Evolutionary conservation across 768 basidiomycete genomes (phyloP).

Genomic region (Tylopilus sp.): DNA sequence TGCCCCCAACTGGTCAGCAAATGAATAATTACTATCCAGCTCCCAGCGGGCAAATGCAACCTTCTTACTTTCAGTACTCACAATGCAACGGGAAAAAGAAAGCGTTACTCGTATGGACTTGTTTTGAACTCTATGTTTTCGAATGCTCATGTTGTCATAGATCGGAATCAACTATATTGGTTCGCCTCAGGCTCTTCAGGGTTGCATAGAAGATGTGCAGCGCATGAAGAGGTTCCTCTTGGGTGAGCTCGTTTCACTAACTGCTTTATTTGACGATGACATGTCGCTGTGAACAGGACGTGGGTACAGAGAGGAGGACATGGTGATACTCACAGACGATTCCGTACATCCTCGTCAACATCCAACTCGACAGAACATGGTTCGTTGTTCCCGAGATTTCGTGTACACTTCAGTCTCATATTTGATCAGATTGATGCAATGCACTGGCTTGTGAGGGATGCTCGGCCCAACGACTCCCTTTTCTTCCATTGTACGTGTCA

Average conservation of each 20-base stretch:
- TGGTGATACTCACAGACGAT: slow-evolving; percentile 85
- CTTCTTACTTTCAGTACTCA: slow-evolving; percentile 81
- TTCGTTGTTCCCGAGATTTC: slow-evolving; percentile 31
- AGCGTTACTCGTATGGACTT: slow-evolving; percentile 70
- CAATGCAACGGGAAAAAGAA: slow-evolving; percentile 87
- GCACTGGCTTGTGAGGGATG: slow-evolving; percentile 87
- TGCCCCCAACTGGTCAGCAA: slow-evolving; percentile 57
- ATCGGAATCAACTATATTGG: slow-evolving; percentile 89
- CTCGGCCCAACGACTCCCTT: slow-evolving; percentile 77
- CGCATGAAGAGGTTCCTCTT: slow-evolving; percentile 79
- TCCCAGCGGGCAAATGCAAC: slow-evolving; percentile 43
- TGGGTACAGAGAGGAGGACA: slow-evolving; percentile 73
- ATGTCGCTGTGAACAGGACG: slow-evolving; percentile 18
- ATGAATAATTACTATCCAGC: slow-evolving; percentile 65
- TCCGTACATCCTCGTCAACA: slow-evolving; percentile 52
- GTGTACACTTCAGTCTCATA: background rate
- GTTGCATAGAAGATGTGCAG: slow-evolving; percentile 89
- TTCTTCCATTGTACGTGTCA: slow-evolving; percentile 78
- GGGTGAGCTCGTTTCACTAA: slow-evolving; percentile 39
- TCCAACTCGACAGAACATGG: slow-evolving; percentile 83
- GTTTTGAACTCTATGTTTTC: background rate
- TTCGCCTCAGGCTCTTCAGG: slow-evolving; percentile 60
- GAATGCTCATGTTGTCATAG: slow-evolving; percentile 34
- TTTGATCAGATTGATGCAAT: slow-evolving; percentile 62
- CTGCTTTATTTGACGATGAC: background rate